Base-by-base conservation (phyloP, 306 rosid species). In the Fragaria ananassa region DNA sequence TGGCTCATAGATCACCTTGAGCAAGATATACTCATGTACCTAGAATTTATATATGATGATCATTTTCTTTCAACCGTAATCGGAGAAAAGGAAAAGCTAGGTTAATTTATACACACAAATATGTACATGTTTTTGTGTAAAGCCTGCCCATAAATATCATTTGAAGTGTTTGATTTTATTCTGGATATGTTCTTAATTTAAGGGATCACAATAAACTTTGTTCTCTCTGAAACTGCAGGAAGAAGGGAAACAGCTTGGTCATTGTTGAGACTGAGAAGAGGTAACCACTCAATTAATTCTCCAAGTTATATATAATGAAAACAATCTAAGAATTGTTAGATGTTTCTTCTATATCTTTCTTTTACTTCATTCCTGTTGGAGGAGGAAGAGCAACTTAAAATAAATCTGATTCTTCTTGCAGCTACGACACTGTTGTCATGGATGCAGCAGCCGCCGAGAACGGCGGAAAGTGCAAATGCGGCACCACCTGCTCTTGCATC, bases 401-500 rank as follows among this genome's bases (percentile, higher is more conserved):
- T 0, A 29, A 9, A 17, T 2, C 6, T 73, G 54, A 17, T 41
- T 74, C 5, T 2, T 42, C 35, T 79, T 84, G 80, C 93, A 93
- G 98, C 90, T 74, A 72, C 81, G 88, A 89, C 65, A 74, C 80
- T 54, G 79, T 79, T 10, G 80, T 77, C 61, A 73, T 88, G 89
- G 92, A 87, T 73, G 90, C 50, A 62, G 72, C 88, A 42, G 90
- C 87, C 8, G 93, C 86, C 3, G 97, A 91, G 89, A 58, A 87
- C 58, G 82, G 63, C 1, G 94, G 93, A 50, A 88, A 86, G 51
- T 93, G 98, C 98, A 93, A 82, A 81, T 91, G 98, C 45, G 93
- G 93, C 27, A 0, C 88, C 39, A 72, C 25, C 93, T 91, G 98
- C 87, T 0, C 76, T 49, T 90, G 95, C 49, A 57, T 13, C 31